phyloP scores from a whole-genome alignment of 2,329 filamentous ascomycete species.

The Parafenestella ontariensis region DNA sequence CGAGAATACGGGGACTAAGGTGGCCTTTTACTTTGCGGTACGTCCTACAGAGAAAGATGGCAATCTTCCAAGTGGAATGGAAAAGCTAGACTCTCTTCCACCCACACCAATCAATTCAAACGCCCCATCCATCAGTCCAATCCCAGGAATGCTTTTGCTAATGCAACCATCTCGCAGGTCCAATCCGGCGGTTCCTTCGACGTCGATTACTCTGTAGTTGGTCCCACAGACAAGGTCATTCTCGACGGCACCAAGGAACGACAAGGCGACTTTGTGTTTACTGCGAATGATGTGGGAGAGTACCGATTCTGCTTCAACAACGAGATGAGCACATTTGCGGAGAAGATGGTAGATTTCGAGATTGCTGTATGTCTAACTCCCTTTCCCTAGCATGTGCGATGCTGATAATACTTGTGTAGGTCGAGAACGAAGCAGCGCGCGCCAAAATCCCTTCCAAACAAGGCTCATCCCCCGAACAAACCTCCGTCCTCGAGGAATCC shows the following conservation, averaged over 20 bases:
- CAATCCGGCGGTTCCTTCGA: constrained; percentile 99
- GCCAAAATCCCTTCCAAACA: constrained; percentile 85
- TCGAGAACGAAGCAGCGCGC: constrained; percentile 86
- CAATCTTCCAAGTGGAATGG: background rate
- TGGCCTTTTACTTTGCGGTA: constrained; percentile 99
- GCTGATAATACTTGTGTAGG: constrained; percentile 57
- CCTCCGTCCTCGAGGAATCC: constrained; percentile 86
- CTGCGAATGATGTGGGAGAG: constrained; percentile 83
- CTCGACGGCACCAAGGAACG: constrained; percentile 88
- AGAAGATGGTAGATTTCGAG: constrained; percentile 98
- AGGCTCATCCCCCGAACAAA: constrained; percentile 87
- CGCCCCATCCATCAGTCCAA: background rate
- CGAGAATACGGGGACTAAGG: constrained; percentile 80
- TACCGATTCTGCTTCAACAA: constrained; percentile 99
- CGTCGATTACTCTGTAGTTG: constrained; percentile 88
- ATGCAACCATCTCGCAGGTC: constrained; percentile 63
- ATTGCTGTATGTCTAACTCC: constrained; percentile 72
- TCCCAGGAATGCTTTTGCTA: background rate
- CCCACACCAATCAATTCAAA: background rate
- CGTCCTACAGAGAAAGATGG: constrained; percentile 35
- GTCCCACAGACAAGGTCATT: constrained; percentile 80
- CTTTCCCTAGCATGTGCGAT: background rate
- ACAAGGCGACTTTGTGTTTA: constrained; percentile 98
- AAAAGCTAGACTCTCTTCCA: background rate
- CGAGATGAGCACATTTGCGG: constrained; percentile 95